These are phyloP conservation scores for Peronospora belbahrii DNA, from an alignment of 352 stramenopile genomes.

Conservation along the genomic window DNA sequence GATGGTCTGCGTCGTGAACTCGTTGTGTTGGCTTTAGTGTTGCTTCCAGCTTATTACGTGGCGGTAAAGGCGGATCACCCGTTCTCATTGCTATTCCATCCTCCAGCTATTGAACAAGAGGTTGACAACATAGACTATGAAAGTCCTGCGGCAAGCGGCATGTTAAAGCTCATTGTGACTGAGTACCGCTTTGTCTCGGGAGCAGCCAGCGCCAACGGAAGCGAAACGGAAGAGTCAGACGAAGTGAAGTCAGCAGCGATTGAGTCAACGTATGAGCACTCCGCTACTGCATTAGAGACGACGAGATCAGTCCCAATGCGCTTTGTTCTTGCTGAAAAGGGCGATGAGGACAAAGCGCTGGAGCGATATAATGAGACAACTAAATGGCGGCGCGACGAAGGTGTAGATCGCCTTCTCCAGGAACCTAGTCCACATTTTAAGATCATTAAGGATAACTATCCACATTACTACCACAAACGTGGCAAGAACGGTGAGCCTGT, in stretches of 20 bases:
- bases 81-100: constrained; percentile 53
- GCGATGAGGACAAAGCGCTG: constrained; percentile 51
- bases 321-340: constrained; percentile 75
- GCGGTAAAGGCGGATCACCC: constrained; percentile 68
- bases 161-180: constrained; percentile 66
- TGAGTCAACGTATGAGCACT: constrained; percentile 3
- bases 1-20: constrained; percentile 43
- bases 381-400: constrained; percentile 72
- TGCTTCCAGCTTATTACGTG: constrained; percentile 58
- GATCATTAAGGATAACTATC: constrained; percentile 88
- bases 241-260: constrained; percentile 3
- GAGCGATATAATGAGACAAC: constrained; percentile 67
- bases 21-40: constrained; percentile 49
- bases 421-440: constrained; percentile 62
- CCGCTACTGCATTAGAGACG: constrained; percentile 21
- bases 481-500: constrained; percentile 71
- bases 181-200: constrained; percentile 56
- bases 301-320: constrained; percentile 42
- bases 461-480: constrained; percentile 86
- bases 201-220: constrained; percentile 21
- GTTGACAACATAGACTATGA: constrained; percentile 16
- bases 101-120: constrained; percentile 21
- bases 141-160: constrained; percentile 21
- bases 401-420: constrained; percentile 71
- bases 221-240: constrained; percentile 7